Base-by-base conservation (phyloP, 2,329 filamentous ascomycete genomes). In the Cercospora sp. region DNA sequence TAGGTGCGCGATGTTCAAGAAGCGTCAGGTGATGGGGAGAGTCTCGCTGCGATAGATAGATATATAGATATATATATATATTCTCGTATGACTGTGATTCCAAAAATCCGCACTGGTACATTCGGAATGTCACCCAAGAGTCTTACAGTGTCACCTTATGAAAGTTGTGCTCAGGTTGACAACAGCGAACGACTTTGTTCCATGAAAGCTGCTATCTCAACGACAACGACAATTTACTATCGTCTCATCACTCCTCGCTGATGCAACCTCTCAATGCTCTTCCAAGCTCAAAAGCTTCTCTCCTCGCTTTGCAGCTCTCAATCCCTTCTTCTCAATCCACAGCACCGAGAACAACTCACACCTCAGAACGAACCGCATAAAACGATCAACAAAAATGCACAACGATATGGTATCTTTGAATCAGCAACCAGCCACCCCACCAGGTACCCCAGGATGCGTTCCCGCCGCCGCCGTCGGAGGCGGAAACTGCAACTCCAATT, bases 401-500 rank as follows among this genome's bases (percentile, higher is more conserved):
- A 30, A 28, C 20, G 7, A 55, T 3, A 55, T 55, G 48, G 48
- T 55, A 55, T 55, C 20, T 28, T 28, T 16, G 4, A 10, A 26
- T 55, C 48, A 55, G 16, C 48, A 55, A 16, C 48, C 48, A 9
- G 9, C 48, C 48, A 2, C 23, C 23, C 23, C 10, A 7, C 48
- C 23, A 55, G 48, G 48, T 26, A 55, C 12, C 23, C 23, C 48
- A 16, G 23, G 10, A 55, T 55, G 48, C 6, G 45, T 23, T 23
- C 18, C 18, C 45, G 45, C 45, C 45, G 45, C 2, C 18, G 18
- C 48, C 12, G 48, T 28, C 3, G 23, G 48, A n/a, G 48, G 48
- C 48, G 55, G 55, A 36, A 72, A 68, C 51, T 72, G 70, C 62
- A 70, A 63, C 51, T 69, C 60, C 55, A 72, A 36, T 60, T 72